phyloP scores from a whole-genome alignment of 176 grass and related monocot species.

The Neostapfia colusana region DNA sequence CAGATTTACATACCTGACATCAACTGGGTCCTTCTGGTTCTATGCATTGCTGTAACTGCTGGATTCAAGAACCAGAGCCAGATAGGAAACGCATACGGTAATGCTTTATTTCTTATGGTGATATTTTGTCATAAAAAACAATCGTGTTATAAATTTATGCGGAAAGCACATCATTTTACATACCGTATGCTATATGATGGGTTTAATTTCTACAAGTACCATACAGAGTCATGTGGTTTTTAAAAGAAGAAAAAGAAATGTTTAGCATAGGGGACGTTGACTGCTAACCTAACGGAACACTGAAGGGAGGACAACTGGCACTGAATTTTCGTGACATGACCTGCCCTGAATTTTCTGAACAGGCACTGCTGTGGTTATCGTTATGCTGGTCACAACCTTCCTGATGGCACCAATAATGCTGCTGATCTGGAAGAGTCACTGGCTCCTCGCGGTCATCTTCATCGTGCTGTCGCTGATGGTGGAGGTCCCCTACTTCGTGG shows the following conservation, averaged over 20 bases:
- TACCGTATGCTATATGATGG: neutral
- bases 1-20: conserved; percentile 99
- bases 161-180: no score
- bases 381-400: conserved; percentile 97
- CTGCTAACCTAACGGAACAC: neutral
- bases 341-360: neutral
- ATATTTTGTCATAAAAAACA: no score
- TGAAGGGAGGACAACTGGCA: neutral
- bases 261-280: neutral
- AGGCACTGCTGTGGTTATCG: conserved; percentile 95
- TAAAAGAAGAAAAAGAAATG: no score
- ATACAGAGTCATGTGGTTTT: no score
- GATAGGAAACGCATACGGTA: conserved; percentile 98
- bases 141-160: no score
- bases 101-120: conserved; percentile 18
- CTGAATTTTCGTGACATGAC: neutral
- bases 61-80: conserved; percentile 98
- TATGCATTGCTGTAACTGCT: conserved; percentile 86
- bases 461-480: conserved; percentile 76
- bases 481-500: conserved; percentile 86
- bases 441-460: conserved; percentile 67
- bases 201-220: neutral
- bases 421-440: conserved; percentile 93
- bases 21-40: conserved; percentile 91
- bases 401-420: conserved; percentile 98